These are phyloP conservation scores for Paramecium bursaria DNA, from an alignment of 73 alveolate species.

Conservation along the genomic window DNA sequence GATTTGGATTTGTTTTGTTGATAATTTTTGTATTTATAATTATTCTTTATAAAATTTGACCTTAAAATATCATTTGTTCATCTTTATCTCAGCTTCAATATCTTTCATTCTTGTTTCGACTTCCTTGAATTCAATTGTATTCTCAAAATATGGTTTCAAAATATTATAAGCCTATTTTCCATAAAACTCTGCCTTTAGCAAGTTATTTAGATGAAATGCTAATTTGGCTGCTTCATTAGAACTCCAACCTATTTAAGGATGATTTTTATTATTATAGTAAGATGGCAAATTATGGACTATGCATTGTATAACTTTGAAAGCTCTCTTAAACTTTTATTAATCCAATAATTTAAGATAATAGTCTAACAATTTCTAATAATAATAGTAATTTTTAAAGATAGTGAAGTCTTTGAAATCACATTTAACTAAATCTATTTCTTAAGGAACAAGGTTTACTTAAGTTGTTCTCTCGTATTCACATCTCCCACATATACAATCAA, in stretches of 20 bases:
- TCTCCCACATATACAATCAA: background rate
- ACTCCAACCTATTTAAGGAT: constrained; percentile 54
- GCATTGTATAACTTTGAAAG: background rate
- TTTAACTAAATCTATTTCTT: too few relatives aligned
- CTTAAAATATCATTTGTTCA: constrained; percentile 21
- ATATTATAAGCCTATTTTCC: background rate
- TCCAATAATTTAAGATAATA: constrained; percentile 17
- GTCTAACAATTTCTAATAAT: too few relatives aligned
- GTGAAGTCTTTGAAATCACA: too few relatives aligned
- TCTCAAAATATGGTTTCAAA: background rate
- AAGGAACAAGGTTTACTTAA: too few relatives aligned
- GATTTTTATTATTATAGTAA: constrained; percentile 21
- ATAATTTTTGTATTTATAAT: too few relatives aligned
- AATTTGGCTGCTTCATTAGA: constrained; percentile 39
- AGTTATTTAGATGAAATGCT: constrained; percentile 29
- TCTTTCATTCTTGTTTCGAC: constrained; percentile 18
- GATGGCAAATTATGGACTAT: background rate
- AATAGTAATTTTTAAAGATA: too few relatives aligned
- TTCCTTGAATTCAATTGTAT: constrained; percentile 3
- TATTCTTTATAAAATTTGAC: too few relatives aligned
- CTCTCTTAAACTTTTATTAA: constrained; percentile 8
- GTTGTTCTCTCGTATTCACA: background rate
- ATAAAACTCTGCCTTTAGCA: constrained; percentile 29
- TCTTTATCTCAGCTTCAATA: constrained; percentile 18
- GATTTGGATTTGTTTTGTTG: too few relatives aligned